A percentile compares a stretch with the other conserved stretches of the same genome.
These are phyloP conservation scores for Gaeumannomyces tritici DNA, from an alignment of 2,329 filamentous ascomycete genomes.

Conservation along the genomic window DNA sequence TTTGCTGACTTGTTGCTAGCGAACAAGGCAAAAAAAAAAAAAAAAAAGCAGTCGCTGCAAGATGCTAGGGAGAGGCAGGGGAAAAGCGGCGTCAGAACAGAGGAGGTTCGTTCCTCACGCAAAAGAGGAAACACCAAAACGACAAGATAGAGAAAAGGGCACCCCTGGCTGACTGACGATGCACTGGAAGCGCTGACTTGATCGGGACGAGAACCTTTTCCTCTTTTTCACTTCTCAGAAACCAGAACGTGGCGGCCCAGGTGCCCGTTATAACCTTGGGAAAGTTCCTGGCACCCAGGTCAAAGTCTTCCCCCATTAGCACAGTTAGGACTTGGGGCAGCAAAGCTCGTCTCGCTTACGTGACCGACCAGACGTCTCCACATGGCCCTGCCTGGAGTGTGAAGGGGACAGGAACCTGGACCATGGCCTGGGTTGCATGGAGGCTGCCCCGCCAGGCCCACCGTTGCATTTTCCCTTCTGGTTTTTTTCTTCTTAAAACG, in stretches of 20 bases:
- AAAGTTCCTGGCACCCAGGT: not conserved
- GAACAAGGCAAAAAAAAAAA: not conserved
- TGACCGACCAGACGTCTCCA: not conserved
- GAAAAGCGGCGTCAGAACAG: not conserved
- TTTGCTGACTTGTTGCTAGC: not conserved
- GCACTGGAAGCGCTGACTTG: not conserved
- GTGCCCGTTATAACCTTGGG: not conserved
- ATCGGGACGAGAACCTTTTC: not conserved
- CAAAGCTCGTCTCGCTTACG: not conserved
- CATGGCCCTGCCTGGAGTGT: not conserved
- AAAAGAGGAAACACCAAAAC: not conserved
- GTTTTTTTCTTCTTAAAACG: not conserved
- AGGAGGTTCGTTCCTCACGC: constrained; percentile 2
- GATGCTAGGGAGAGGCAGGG: not conserved
- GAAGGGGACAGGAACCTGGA: not conserved
- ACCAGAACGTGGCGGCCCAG: not conserved
- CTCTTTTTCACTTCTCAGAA: not conserved
- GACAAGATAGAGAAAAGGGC: not conserved
- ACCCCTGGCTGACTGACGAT: no score
- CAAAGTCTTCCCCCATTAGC: not conserved
- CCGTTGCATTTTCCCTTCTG: not conserved
- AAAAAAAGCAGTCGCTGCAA: not conserved
- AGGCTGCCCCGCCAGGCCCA: not conserved
- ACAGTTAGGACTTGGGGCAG: not conserved
- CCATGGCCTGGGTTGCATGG: not conserved